Base-by-base conservation (phyloP, 202 grass and related monocot species). In the Digitaria exilis region DNA sequence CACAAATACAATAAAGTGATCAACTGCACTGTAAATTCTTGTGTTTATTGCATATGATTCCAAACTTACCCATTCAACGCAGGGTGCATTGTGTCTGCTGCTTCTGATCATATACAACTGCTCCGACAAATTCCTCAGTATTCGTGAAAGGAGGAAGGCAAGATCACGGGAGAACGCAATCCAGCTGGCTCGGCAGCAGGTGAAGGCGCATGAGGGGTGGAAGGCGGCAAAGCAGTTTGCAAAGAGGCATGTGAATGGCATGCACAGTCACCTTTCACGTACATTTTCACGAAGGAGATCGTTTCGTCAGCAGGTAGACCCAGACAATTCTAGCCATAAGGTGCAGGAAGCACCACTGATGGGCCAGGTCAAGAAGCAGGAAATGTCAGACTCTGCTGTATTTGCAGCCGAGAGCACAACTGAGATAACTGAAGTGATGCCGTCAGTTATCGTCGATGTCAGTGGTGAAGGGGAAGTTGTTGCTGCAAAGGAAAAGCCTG, bases 141-240 rank as follows among this genome's bases (percentile, higher is more conserved):
- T 89, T 19, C 90, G 88, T 1, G 88, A 93, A 65, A 31, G 86
- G 41, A 87, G 84, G 82, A 84, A 93, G 58, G 90, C 88, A 14
- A 89, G 25, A 24, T 93, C 94, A 0, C 89, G 94, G 78, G 90
- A 96, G 77, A 85, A 89, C 12, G 94, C 88, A 8, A 89, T 89
- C 8, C 84, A 85, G 78, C 49, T 88, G 31, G 87, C 86, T 26
- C 91, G 59, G 82, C 92, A 87, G 91, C 93, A 88, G 82, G 51
- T 84, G 71, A 81, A 82, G 86, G 91, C 96, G 11, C 93, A 85
- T 3, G 86, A 92, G 84, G 90, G 87, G 57, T 95, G 96, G 96
- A 91, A 83, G 76, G 84, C 70, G 0, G 93, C 89, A 22, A 95
- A 85, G 81, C 73, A 90, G 45, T 70, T 91, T 52, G 92, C 90